Base-by-base conservation (phyloP, 345 rosid species). In the Linum tenue region DNA sequence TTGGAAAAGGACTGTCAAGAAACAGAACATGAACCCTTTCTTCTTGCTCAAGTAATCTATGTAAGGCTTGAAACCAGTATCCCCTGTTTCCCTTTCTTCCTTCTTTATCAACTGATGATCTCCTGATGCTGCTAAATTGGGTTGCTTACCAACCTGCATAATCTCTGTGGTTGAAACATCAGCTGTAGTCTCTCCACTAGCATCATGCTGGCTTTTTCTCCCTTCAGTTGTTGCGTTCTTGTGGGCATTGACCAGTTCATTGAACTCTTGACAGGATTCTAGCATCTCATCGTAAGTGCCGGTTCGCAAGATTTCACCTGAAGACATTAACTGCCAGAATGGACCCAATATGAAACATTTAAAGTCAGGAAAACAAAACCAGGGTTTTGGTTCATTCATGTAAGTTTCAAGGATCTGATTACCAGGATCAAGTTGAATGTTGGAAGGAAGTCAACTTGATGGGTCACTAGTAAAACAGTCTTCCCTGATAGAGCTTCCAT, bases 391-490 rank as follows among this genome's bases (percentile, higher is more conserved):
- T 22, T 22, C 31, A 22, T 22, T 22, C 31, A 22, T 22, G 31
- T 22, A 37, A 39, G 9, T 17, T 2, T 16, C 55, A 5, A 17
- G 10, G n/a, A 15, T 36, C 10, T 22, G 37, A 62, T 73, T 59
- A 82, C 86, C 75, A 75, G 67, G 48, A 82, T 71, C 42, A 7
- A 63, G 67, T 82, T 79, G 35, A 72, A 77, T 7, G 69, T 66
- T 7, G 74, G 59, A 22, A 82, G 75, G 67, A 79, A 74, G 56
- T 79, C 85, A 31, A 77, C 72, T 69, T 79, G 83, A 75, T 75
- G 85, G 56, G 81, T 82, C 43, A 75, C 83, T 60, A 70, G 70
- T 35, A 79, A 59, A 59, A 77, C 81, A n/a, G 80, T 73, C 68
- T 82, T 79, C 10, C 43, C 58, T 48, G 31, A 31, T 14, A 79